A percentile compares a stretch with the other conserved stretches of the same genome.
phyloP scores from a whole-genome alignment of 805 yeast species.

The Candida incommunis region DNA sequence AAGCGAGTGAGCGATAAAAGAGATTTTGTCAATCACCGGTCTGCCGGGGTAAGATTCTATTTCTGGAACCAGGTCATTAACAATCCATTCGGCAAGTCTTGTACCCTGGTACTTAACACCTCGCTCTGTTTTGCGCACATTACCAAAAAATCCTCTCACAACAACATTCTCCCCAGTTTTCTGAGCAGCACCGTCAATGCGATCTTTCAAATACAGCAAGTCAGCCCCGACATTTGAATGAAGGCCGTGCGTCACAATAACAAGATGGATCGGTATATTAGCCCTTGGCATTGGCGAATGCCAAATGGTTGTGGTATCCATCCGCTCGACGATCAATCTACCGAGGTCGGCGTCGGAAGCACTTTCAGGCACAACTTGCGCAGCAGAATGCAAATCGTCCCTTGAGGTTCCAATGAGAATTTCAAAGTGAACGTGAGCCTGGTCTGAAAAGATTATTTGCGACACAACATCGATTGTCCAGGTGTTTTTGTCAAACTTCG shows the following conservation, averaged over 20 bases:
- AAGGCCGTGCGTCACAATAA: constrained; percentile 80
- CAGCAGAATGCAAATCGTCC: constrained; percentile 4
- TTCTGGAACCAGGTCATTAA: constrained; percentile 35
- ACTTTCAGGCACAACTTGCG: constrained; percentile 1
- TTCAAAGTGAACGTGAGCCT: constrained; percentile 56
- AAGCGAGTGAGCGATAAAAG: constrained; percentile 84
- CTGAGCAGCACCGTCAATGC: constrained; percentile 39
- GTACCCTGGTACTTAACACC: constrained; percentile 79
- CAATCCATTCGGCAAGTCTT: constrained; percentile 61
- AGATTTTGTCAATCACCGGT: constrained; percentile 43
- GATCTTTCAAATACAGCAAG: constrained; percentile 75
- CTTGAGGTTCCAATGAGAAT: constrained; percentile 33
- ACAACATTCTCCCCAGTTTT: constrained; percentile 47
- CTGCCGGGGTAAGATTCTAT: constrained; percentile 17
- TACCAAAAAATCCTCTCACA: constrained; percentile 71
- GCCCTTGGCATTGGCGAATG: constrained; percentile 41
- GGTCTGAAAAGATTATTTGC: constrained; percentile 60
- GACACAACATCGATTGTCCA: constrained; percentile 77
- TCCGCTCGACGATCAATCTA: constrained; percentile 19
- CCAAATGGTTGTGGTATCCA: constrained; percentile 66
- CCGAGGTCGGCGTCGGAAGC: neutral
- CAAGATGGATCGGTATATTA: constrained; percentile 59
- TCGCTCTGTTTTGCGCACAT: constrained; percentile 75
- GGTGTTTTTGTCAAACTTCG: constrained; percentile 29
- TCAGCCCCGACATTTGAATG: constrained; percentile 86